These are phyloP conservation scores for Hyphopichia homilentoma DNA, from an alignment of 805 yeast species.

Conservation along the genomic window DNA sequence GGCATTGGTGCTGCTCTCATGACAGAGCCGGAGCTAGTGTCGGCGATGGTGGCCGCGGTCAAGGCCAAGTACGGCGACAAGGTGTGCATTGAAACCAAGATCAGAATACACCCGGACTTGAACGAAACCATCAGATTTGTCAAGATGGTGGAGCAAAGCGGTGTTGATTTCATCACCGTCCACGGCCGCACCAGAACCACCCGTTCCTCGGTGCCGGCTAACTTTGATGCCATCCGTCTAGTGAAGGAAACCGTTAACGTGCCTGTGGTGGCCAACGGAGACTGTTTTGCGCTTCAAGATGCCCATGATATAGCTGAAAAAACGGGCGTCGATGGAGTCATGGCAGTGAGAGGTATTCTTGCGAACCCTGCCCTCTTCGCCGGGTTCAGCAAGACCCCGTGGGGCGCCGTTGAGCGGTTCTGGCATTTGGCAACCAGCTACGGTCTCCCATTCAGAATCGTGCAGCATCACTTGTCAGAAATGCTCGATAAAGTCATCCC, in stretches of 20 bases:
- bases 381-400: constrained; percentile 72
- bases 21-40: constrained; percentile 75
- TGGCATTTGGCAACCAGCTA: constrained; percentile 74
- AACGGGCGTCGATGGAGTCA: constrained; percentile 87
- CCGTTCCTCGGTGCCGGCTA: constrained; percentile 78
- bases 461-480: constrained; percentile 84
- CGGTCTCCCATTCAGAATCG: constrained; percentile 80
- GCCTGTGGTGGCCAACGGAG: constrained; percentile 98
- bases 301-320: constrained; percentile 54
- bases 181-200: constrained; percentile 90
- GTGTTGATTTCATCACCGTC: constrained; percentile 90
- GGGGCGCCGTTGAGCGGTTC: constrained; percentile 85
- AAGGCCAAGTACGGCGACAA: constrained; percentile 67
- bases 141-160: constrained; percentile 70
- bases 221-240: constrained; percentile 73
- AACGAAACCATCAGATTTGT: constrained; percentile 73
- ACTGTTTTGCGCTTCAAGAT: constrained; percentile 69
- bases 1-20: constrained; percentile 97
- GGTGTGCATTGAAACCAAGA: constrained; percentile 86
- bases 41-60: constrained; percentile 80
- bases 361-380: constrained; percentile 86
- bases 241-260: constrained; percentile 54
- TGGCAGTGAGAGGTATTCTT: constrained; percentile 90
- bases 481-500: constrained; percentile 63
- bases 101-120: constrained; percentile 77